A percentile compares a stretch with the other conserved stretches of the same genome.
phyloP scores from a whole-genome alignment of 805 yeast genomes.

The Sungouiella blattae region DNA sequence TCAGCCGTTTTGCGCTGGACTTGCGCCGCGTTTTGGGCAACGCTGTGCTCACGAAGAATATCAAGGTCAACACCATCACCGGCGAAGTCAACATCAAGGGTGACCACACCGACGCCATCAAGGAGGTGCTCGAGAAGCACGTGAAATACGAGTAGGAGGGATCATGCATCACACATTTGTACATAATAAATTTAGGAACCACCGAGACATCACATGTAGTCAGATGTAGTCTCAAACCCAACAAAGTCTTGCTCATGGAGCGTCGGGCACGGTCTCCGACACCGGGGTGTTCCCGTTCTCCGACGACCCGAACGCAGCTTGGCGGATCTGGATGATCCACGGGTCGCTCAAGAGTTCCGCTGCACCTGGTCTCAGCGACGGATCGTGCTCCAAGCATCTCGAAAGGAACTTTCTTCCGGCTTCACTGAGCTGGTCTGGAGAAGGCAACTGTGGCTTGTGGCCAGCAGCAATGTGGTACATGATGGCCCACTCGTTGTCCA shows the following conservation, averaged over 20 bases:
- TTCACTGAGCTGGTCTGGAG: slow-evolving; percentile 69
- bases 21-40: slow-evolving; percentile 37
- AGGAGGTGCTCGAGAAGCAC: slow-evolving; percentile 22
- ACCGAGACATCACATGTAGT: too few species aligned
- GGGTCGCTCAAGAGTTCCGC: slow-evolving; percentile 83
- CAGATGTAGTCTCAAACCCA: too few species aligned
- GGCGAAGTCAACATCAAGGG: slow-evolving; percentile 42
- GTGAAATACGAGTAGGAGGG: neutral
- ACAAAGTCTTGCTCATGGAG: too few species aligned
- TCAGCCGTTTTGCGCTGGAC: slow-evolving; percentile 62
- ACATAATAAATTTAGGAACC: neutral
- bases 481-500: slow-evolving; percentile 97
- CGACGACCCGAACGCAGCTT: slow-evolving; percentile 56
- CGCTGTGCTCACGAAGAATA: slow-evolving; percentile 24
- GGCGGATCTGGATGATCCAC: slow-evolving; percentile 75
- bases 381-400: slow-evolving; percentile 79
- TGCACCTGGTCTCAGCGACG: slow-evolving; percentile 76
- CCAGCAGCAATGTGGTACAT: slow-evolving; percentile 99
- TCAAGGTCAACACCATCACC: slow-evolving; percentile 29
- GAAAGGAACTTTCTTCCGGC: slow-evolving; percentile 70
- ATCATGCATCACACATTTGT: slow-evolving; percentile 1
- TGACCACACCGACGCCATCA: slow-evolving; percentile 30
- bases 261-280: slow-evolving; percentile 19
- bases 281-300: slow-evolving; percentile 34
- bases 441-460: slow-evolving; percentile 82